Base-by-base conservation (phyloP, 2,329 filamentous ascomycete genomes). In the Exophiala sp. region DNA sequence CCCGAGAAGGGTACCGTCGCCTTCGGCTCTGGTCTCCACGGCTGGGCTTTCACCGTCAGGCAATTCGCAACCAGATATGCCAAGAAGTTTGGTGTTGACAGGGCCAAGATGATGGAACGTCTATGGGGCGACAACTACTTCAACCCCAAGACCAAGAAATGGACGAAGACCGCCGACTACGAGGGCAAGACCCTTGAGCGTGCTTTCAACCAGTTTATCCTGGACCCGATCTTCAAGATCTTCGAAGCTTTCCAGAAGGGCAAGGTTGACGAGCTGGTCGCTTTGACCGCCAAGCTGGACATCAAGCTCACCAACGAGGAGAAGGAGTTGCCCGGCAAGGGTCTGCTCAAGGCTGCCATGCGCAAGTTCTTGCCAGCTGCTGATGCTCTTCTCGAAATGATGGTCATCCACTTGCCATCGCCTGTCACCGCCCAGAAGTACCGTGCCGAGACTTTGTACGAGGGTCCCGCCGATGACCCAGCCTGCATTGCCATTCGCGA, bases 81-180 rank as follows among this genome's bases (percentile, higher is more conserved):
- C 76, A 97, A 97, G 89, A 98, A 98, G 79, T 98, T 98, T 68
- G 93, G 93, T 86, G 93, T 98, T 66, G 91, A 98, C 84, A 90
- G 90, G 75, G 86, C 84, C 79, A 97, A 97, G 88, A 96, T 98
- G 93, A 95, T 97, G 87, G 88, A 96, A 80, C 89, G 93, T 85
- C 88, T 98, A 64, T 98, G 93, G 93, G 93, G 93, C 64, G 93
- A 98, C 84, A 96, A 89, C 82, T 98, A 82, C 83, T 98, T 98
- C 87, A 97, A 98, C 83, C 88, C 93, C 65, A 82, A 88, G 78
- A 98, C 93, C 80, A 98, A 97, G 88, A 98, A 98, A 85, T 98
- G 93, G 93, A 91, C 90, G 74, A 97, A 86, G 81, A 81, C 76
- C 70, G 78, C 78, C 64, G 86, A 80, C 61, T 77, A 88, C 70